These are phyloP conservation scores for Apiospora rasikravindrae DNA, from an alignment of 2,329 filamentous ascomycete genomes.

Conservation along the genomic window DNA sequence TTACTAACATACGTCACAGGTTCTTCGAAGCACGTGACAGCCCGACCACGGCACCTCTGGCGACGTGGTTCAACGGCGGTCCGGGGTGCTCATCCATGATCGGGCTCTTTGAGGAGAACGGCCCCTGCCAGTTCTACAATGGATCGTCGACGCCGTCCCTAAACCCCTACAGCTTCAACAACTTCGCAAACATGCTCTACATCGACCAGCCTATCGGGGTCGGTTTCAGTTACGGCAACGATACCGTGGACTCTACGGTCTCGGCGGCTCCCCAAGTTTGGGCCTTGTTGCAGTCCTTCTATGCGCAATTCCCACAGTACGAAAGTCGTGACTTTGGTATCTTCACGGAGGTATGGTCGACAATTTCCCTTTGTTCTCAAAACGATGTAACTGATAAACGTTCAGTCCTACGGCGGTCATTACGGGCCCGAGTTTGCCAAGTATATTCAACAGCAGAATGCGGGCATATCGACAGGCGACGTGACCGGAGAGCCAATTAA, in stretches of 20 bases:
- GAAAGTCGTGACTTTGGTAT: constrained; percentile 62
- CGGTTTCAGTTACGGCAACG: constrained; percentile 48
- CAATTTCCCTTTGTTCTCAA: not conserved
- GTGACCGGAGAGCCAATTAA: constrained; percentile 39
- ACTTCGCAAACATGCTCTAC: constrained; percentile 49
- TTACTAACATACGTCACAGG: constrained; percentile 22
- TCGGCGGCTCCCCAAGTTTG: constrained; percentile 56
- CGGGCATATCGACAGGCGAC: constrained; percentile 49
- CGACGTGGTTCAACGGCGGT: constrained; percentile 46
- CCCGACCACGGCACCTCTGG: constrained; percentile 39
- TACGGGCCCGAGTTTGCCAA: constrained; percentile 63
- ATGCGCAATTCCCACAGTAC: constrained; percentile 67
- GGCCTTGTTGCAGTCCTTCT: constrained; percentile 64
- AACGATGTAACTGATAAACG: not conserved
- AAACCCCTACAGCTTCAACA: constrained; percentile 51
- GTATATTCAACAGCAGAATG: constrained; percentile 62
- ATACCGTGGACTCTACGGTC: constrained; percentile 46
- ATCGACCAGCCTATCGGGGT: constrained; percentile 44
- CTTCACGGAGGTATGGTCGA: constrained; percentile 48
- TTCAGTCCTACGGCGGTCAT: constrained; percentile 57
- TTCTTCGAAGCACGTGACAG: constrained; percentile 44
- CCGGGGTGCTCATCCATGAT: constrained; percentile 47
- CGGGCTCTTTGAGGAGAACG: constrained; percentile 48
- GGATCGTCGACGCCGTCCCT: constrained; percentile 42
- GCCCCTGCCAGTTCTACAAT: constrained; percentile 50